Base-by-base conservation (phyloP, 352 stramenopile genomes). In the Thraustochytrium striatum region DNA sequence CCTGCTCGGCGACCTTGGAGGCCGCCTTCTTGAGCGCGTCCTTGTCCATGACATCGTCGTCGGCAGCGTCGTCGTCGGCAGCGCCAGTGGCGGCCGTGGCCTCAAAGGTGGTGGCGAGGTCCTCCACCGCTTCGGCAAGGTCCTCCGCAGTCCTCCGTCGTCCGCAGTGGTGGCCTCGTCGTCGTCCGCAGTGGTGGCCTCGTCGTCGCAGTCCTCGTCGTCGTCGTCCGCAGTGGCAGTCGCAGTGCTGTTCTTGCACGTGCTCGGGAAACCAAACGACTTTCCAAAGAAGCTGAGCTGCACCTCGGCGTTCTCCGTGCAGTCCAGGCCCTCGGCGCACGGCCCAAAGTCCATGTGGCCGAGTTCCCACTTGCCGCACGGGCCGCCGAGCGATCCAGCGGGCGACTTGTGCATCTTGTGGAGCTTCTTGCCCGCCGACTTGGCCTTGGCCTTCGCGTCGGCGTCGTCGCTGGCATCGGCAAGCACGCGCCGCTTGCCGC, bases 301-400 rank as follows among this genome's bases (percentile, higher is more conserved):
- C 33, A 75, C 30, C 28, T 75, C 32, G 5, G 50, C 25, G n/a
- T 61, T 30, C 41, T 58, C 41, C 13, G 68, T 43, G 50, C 65
- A 75, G 19, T 41, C 21, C n/a, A 75, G 65, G 30, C 61, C 65
- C 13, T 75, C 65, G 30, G 43, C 44, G 65, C 65, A 75, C 25
- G 9, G 30, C 1, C 65, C 65, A 75, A 75, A 75, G 41, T 75
- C 65, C 44, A 75, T 75, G 44, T 41, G 13, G 21, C 65, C 65
- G 32, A 75, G 65, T 9, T 58, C 52, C 65, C 65, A 75, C 21
- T 55, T 28, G 21, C 65, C 65, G 41, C 65, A 75, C 13, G 65
- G 65, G 8, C 65, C 65, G 41, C 36, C 35, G 5, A 70, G 2
- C 21, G 41, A 30, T 16, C 65, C 65, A 7, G 59, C 35, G 28